Percentiles rank a stretch among this genome's conserved stretches.
These are phyloP conservation scores for Pseudodiploospora longispora DNA, from an alignment of 2,329 filamentous ascomycete genomes.

Conservation along the genomic window DNA sequence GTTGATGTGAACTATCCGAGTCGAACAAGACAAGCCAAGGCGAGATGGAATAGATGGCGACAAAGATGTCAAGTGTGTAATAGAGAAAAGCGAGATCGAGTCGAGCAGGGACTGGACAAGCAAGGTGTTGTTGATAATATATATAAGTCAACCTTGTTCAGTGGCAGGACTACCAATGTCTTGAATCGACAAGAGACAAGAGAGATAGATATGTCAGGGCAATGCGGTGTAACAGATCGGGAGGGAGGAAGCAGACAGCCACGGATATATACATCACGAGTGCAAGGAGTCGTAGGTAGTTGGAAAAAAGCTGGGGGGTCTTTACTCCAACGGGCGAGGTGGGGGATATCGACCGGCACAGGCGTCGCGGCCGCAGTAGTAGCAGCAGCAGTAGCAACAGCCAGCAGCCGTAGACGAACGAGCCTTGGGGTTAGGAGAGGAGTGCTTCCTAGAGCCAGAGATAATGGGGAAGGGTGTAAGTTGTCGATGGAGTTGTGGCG, in stretches of 20 bases:
- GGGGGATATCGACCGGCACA: constrained; percentile 1
- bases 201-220: neutral
- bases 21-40: neutral
- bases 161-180: no score
- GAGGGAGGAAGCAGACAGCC: neutral
- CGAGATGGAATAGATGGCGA: neutral
- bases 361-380: neutral
- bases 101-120: no score
- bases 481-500: neutral
- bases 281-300: neutral
- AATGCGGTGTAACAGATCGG: neutral
- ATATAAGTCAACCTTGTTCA: no score
- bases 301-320: neutral
- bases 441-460: no score
- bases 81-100: no score
- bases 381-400: constrained; percentile 2
- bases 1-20: neutral
- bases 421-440: no score
- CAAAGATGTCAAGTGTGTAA: no score
- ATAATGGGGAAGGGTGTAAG: neutral
- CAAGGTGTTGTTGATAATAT: no score
- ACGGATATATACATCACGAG: constrained; percentile 2
- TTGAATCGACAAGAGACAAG: neutral
- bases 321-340: neutral
- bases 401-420: neutral